Evolutionary conservation across 2,329 filamentous ascomycete species (phyloP).

Genomic region (Malbranchea cinnamomea): DNA sequence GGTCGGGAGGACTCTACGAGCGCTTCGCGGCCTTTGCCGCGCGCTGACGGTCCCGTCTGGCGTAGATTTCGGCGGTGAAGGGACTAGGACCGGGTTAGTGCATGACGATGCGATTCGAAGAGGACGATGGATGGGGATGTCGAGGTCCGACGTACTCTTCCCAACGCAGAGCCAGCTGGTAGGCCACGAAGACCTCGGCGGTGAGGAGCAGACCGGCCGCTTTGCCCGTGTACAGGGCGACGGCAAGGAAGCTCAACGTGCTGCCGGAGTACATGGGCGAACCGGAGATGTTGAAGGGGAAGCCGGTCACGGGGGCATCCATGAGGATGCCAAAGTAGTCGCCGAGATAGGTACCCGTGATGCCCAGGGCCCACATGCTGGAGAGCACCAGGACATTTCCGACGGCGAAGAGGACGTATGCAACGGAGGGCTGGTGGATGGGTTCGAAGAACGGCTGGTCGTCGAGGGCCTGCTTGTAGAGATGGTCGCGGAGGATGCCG

Average conservation of each 20-base stretch:
- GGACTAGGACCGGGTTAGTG: slow-evolving; percentile 33
- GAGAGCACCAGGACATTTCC: slow-evolving; percentile 79
- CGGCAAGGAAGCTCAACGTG: slow-evolving; percentile 81
- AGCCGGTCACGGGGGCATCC: slow-evolving; percentile 85
- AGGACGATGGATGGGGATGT: background rate
- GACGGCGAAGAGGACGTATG: slow-evolving; percentile 53
- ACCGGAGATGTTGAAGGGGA: slow-evolving; percentile 83
- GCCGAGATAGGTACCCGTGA: slow-evolving; percentile 91
- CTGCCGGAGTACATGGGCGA: slow-evolving; percentile 96
- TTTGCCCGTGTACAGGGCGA: slow-evolving; percentile 70
- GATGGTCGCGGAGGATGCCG: slow-evolving; percentile 72
- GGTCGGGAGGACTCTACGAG: slow-evolving; percentile 15
- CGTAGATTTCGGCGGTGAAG: slow-evolving; percentile 86
- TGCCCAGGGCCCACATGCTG: slow-evolving; percentile 80
- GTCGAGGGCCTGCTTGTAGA: slow-evolving; percentile 73
- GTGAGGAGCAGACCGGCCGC: slow-evolving; percentile 73
- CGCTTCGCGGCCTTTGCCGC: slow-evolving; percentile 24
- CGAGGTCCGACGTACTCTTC: slow-evolving; percentile 48
- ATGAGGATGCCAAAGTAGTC: slow-evolving; percentile 99
- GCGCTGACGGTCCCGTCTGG: slow-evolving; percentile 43
- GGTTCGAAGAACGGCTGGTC: slow-evolving; percentile 60
- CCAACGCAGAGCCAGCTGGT: slow-evolving; percentile 65
- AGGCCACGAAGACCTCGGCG: slow-evolving; percentile 58
- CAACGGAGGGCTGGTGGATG: slow-evolving; percentile 50
- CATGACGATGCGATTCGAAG: background rate